Base-by-base conservation (phyloP, 2,329 filamentous ascomycete genomes). In the Colletotrichum sojae region DNA sequence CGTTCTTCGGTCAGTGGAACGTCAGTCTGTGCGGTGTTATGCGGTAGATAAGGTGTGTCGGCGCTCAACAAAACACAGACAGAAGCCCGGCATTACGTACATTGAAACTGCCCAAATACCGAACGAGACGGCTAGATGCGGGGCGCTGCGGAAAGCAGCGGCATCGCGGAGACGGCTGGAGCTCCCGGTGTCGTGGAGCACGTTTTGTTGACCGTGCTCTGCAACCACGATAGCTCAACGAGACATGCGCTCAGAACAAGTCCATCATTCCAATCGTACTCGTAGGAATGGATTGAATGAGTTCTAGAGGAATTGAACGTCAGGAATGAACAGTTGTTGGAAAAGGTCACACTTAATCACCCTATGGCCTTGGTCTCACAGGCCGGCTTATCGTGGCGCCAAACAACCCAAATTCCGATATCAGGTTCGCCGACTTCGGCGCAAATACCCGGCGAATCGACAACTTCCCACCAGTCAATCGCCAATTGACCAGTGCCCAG, bases 161-260 rank as follows among this genome's bases (percentile, higher is more conserved):
- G 63, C 64, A 36, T 43, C 49, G 43, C 57, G 63, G 56, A 49
- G 6, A 18, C 63, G 64, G 64, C 18, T 56, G 51, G 51, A 5
- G 20, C 18, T 40, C 25, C 64, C 64, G 52, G 62, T 12, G 18
- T 15, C 43, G 55, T 48, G 8, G 27, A 55, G 15, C n/a, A 54
- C 18, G 18, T 55, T 43, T 46, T 51, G 60, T 73, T 13, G 73
- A 73, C 40, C 66, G 25, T 25, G 71, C 72, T 46, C 12, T 39
- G 27, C 45, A n/a, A 16, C 40, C 40, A 43, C 15, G 40, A 43
- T 43, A 13, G 40, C 40, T 13, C 40, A 43, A n/a, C 16, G 40
- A 43, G 40, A 43, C 40, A 43, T 5, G 2, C 13, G 10, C 8
- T 36, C 2, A 36, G 31, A 4, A 36, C 2, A 36, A 5, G 22